Base-by-base conservation (phyloP, 495 filamentous ascomycete genomes). In the Xylaria cubensis region DNA sequence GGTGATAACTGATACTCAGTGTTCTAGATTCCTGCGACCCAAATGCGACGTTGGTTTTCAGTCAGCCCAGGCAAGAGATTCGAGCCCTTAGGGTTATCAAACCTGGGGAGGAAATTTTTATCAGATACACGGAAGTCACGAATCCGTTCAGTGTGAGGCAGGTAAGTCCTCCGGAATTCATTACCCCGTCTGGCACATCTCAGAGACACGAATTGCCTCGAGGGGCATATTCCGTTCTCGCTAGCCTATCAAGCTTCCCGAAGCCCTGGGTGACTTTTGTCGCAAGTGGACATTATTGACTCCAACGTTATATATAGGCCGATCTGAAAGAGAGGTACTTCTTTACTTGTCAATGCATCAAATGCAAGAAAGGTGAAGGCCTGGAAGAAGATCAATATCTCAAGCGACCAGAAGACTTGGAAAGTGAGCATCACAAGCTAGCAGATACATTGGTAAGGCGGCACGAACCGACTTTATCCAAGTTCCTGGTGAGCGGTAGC, bases 31-130 rank as follows among this genome's bases (percentile, higher is more conserved):
- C 72, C 19, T 74, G 69, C 69, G 69, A 76, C 32, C 74, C 72
- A 26, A 76, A 72, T 53, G 72, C 70, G 10, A 19, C 48, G 19
- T 21, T 63, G 12, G 24, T 66, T 32, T 68, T 64, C 64, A 76
- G 70, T 61, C 64, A 74, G 53, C 74, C 72, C 1, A 36, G 32
- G 58, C 56, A 64, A 9, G 12, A 68, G 44, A 56, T 76, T 46
- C 74, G 72, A 62, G 72, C 74, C 19, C 55, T 72, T 0, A 74
- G 64, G 62, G 12, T 69, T 7, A 76, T 74, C 51, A 70, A 76
- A 15, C 59, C 73, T 19, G 72, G 72, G 15, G 74, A 76, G 19
- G 72, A 74, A 58, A 70, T 74, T n/a, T 66, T 73, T 21, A 59
- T 76, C 59, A 67, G n/a, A 21, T 74, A 74, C 36, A 55, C 64